Base-by-base conservation (phyloP, 73 alveolate species). In the Symbiodinium natans region DNA sequence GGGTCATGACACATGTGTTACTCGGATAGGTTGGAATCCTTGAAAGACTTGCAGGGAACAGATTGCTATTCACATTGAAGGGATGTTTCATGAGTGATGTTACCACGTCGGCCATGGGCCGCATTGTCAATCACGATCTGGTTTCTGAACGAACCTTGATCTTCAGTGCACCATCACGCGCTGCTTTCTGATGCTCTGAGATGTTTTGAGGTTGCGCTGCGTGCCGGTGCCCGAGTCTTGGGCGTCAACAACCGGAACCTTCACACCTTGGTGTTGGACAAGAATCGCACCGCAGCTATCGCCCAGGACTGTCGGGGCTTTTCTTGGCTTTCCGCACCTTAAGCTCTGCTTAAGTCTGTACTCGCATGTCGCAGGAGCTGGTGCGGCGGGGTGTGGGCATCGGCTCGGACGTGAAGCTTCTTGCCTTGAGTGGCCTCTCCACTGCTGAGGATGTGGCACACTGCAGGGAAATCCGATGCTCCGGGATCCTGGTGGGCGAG, bases 401-500 rank as follows among this genome's bases (percentile, higher is more conserved):
- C 29, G 86, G 80, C 40, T 31, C 21, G 31, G 48, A 33, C 33
- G 82, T 84, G 31, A 80, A 92, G 84, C 83, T 92, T 33, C 48
- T 92, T 68, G 98, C 98, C 41, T 68, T 92, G 31, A 75, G 92
- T 29, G 98, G 98, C 48, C 34, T 92, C 59, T 56, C 98, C 33
- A 77, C 92, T 36, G 63, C 98, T 4, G 98, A 92, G 71, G 98
- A 92, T 36, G 98, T 92, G 84, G 98, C 92, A 21, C 98, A 92
- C 83, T 92, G 98, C 73, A 56, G 98, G 2, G 92, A 33, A 38
- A 92, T 92, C 83, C 39, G 71, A 13, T 92, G 98, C 98, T 74
- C 92, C 17, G 98, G 98, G 56, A 52, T 92, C n/a, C 42, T 92
- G 98, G 98, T 92, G 38, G 98, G 98, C 31, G 98, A 92, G 54